Conservation (phyloP, 2,329 filamentous ascomycete genomes). For the Ambrosiella cleistominuta region DNA sequence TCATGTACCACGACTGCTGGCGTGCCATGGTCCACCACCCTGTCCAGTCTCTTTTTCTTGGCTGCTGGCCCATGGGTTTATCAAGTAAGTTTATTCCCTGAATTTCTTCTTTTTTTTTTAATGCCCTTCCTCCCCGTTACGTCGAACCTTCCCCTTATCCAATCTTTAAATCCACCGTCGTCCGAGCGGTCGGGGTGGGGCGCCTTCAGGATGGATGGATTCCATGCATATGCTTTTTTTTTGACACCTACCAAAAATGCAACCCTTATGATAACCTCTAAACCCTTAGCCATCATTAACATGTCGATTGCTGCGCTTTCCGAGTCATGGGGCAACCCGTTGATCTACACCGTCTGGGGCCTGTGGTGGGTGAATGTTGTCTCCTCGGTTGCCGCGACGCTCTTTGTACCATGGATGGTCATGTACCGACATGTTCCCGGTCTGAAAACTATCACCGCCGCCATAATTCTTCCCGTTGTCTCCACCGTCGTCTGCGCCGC, state of each 20-base stretch:
- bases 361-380: constrained; percentile 41
- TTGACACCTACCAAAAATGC: too few relatives aligned
- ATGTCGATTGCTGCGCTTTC: constrained; percentile 42
- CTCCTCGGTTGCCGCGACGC: constrained; percentile 33
- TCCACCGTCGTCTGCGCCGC: constrained; percentile 48
- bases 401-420: constrained; percentile 41
- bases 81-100: constrained; percentile 19
- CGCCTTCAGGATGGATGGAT: neutral
- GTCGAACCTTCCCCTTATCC: too few relatives aligned
- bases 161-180: neutral
- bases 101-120: neutral
- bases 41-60: constrained; percentile 50
- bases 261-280: neutral
- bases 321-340: constrained; percentile 41
- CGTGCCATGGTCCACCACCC: constrained; percentile 49
- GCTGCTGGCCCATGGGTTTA: constrained; percentile 50
- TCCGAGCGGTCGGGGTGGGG: neutral
- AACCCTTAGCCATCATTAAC: constrained; percentile 39
- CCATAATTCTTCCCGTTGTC: constrained; percentile 49
- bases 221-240: neutral
- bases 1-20: constrained; percentile 49
- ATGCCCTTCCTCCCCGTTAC: neutral
- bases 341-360: constrained; percentile 35
- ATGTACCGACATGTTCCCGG: constrained; percentile 28
- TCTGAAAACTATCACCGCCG: constrained; percentile 43